Percentiles rank a stretch among this genome's conserved stretches.
Conservation (phyloP, 75 land plant genomes). For the Larix kaempferi region DNA sequence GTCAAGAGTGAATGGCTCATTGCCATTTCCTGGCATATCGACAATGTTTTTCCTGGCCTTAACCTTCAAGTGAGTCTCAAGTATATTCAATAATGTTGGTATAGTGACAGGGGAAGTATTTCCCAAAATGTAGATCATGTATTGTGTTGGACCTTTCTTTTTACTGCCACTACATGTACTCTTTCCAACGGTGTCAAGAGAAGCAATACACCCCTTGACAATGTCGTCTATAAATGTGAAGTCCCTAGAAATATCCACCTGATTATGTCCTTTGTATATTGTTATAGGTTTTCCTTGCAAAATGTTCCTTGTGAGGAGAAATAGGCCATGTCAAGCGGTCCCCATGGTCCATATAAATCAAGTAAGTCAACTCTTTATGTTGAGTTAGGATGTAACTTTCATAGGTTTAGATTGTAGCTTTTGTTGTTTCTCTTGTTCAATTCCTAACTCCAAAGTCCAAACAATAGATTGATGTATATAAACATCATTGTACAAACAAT, state of each 20-base stretch:
- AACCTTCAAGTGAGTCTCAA: conserved; percentile 72
- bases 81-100: conserved; percentile 46
- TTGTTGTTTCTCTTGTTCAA: no score
- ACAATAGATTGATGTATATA: no score
- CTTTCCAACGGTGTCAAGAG: conserved; percentile 73
- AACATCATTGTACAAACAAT: no score
- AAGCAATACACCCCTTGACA: conserved; percentile 71
- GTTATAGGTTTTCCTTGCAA: conserved; percentile 60
- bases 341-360: conserved; percentile 97
- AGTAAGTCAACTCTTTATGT: no score
- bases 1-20: conserved; percentile 81
- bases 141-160: conserved; percentile 64
- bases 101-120: conserved; percentile 80
- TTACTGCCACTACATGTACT: conserved; percentile 86
- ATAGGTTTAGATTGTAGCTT: no score
- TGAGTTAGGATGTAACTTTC: no score
- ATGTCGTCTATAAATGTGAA: conserved; percentile 89
- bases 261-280: conserved; percentile 52
- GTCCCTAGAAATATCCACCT: conserved; percentile 66
- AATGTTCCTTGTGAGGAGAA: conserved; percentile 76
- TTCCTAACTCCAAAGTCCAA: no score
- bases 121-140: conserved; percentile 70
- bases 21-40: conserved; percentile 84
- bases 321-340: conserved; percentile 91
- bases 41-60: conserved; percentile 63